Base-by-base conservation (phyloP, 2,329 filamentous ascomycete species). In the Metarhizium anisopliae region DNA sequence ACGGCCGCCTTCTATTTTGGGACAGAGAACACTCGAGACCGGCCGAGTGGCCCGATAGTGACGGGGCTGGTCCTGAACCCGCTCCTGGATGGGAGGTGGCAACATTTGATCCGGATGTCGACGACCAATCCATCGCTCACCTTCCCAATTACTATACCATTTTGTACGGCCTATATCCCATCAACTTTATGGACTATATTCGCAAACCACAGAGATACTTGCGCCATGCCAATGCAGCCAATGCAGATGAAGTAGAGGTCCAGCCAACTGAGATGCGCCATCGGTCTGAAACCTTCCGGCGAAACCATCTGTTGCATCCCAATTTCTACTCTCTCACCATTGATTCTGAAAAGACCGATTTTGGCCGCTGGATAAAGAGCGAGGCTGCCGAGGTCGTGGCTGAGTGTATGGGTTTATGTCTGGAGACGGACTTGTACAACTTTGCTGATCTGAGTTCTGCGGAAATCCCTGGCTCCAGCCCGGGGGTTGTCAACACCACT, bases 111-210 rank as follows among this genome's bases (percentile, higher is more conserved):
- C 75, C 83, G n/a, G 83, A 86, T 38, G 74, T 77, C 11, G 81
- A 87, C 54, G 82, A 83, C 47, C 77, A 78, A 6, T 74, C 78
- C 3, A 81, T 90, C 2, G 82, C 85, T 5, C 85, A 89, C 58
- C 76, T 93, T 1, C 72, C 85, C 54, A 82, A 85, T 62, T 92
- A 90, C 68, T 94, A 91, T 63, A 92, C 88, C 2, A 86, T 91
- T 30, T 76, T 94, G 0, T 94, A 94, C 62, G 90, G 89, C 0
- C 73, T 94, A 4, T 94, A 93, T 60, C 89, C 89, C 2, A 82
- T 93, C 65, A 93, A 93, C 67, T 90, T 94, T 62, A 87, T 90
- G 82, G 87, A 86, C 68, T 94, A 93, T 66, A 87, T 94, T 59
- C 82, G 89, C 56, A 93, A 93, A 65, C 89, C 89, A 3, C 84